A percentile compares a stretch with the other conserved stretches of the same genome.
These are phyloP conservation scores for Arxiozyma bovina DNA, from an alignment of 1,139 yeast genomes.

Conservation along the genomic window DNA sequence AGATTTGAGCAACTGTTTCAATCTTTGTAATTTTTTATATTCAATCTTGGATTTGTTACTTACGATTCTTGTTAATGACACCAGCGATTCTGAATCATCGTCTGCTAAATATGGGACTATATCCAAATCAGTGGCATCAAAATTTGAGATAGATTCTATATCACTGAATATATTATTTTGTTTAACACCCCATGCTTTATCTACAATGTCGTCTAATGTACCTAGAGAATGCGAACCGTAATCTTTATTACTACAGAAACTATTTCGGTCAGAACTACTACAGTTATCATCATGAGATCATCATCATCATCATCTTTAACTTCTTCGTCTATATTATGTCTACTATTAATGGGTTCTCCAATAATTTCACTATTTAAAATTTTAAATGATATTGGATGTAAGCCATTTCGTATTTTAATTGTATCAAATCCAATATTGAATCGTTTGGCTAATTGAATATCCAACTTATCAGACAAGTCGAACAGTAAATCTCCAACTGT, in stretches of 20 bases:
- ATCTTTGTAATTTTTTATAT: constrained; percentile 11
- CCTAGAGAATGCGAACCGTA: not conserved
- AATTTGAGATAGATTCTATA: not conserved
- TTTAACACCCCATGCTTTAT: not conserved
- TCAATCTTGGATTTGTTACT: constrained; percentile 3
- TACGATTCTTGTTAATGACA: not conserved
- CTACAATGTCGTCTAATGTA: not conserved
- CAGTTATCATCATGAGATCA: not conserved
- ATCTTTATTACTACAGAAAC: not conserved
- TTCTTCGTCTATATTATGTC: not conserved
- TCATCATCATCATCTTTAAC: constrained; percentile 8
- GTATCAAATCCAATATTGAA: constrained; percentile 7
- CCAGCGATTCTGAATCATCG: not conserved
- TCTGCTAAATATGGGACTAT: not conserved
- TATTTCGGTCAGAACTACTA: no score
- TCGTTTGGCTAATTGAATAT: constrained; percentile 11
- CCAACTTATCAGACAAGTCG: constrained; percentile 24
- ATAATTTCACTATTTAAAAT: constrained; percentile 5
- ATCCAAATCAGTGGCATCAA: not conserved
- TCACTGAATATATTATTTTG: not conserved
- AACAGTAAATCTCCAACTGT: constrained; percentile 57
- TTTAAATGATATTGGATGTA: constrained; percentile 4
- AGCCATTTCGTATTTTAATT: constrained; percentile 8
- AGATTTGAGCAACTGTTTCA: constrained; percentile 23
- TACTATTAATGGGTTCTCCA: constrained; percentile 1